A percentile compares a stretch with the other conserved stretches of the same genome.
Evolutionary conservation across 306 rosid species (phyloP).

Genomic region (Sindora glabra): DNA sequence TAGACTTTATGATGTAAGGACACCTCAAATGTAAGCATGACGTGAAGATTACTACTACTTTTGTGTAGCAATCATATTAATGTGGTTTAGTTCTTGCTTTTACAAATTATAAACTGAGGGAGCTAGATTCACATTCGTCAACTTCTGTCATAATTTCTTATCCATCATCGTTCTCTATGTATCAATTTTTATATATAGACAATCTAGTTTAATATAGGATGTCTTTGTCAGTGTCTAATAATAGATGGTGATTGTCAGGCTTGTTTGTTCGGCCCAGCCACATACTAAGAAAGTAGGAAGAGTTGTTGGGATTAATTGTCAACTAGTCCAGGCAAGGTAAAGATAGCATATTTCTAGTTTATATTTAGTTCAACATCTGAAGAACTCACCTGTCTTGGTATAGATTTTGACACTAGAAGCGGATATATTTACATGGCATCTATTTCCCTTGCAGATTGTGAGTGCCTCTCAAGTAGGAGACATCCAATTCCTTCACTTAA

Average conservation of each 20-base stretch:
- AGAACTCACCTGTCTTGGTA: no score
- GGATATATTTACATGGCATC: neutral
- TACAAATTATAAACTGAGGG: neutral
- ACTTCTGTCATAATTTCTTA: no score
- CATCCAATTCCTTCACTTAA: conserved; percentile 88
- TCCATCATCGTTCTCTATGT: no score
- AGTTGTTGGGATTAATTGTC: conserved; percentile 94
- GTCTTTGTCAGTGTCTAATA: neutral
- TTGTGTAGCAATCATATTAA: neutral
- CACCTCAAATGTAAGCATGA: conserved; percentile 72
- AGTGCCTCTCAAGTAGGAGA: conserved; percentile 97
- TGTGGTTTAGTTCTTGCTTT: neutral
- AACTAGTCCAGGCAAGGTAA: conserved; percentile 92
- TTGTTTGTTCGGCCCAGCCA: conserved; percentile 61
- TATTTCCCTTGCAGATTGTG: conserved; percentile 55
- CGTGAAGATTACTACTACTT: neutral
- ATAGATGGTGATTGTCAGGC: conserved; percentile 42
- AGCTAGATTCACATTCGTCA: no score
- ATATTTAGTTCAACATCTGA: neutral
- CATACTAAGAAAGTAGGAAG: conserved; percentile 64
- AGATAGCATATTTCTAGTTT: neutral
- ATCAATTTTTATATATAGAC: no score
- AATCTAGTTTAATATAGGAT: no score
- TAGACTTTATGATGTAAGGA: conserved; percentile 76
- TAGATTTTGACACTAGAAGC: neutral